phyloP scores from a whole-genome alignment of 257 asterid species.

The Voacanga thouarsii region DNA sequence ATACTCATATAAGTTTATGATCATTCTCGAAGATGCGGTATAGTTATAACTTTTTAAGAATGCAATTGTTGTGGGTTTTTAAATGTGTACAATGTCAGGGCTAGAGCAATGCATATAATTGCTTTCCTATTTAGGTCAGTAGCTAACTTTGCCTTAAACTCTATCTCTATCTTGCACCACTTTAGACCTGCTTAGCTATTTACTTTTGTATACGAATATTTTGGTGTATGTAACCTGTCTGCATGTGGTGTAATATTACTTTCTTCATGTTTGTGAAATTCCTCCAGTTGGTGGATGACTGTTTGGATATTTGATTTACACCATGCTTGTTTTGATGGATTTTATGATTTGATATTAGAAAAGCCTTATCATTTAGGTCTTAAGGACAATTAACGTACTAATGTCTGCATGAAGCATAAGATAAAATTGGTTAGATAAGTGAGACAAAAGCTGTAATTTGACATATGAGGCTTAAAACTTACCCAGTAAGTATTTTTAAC shows the following conservation, averaged over 20 bases:
- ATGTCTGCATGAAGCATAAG: background rate
- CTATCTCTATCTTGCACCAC: background rate
- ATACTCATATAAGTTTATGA: no score
- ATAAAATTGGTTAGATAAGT: background rate
- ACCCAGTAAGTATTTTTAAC: background rate
- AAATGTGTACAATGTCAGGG: background rate
- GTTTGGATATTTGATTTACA: background rate
- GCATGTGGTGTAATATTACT: background rate
- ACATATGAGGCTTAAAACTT: background rate
- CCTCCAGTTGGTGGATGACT: background rate
- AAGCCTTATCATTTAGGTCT: background rate
- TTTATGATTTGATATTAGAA: background rate
- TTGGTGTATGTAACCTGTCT: background rate
- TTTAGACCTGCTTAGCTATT: background rate
- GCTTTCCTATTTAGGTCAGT: background rate
- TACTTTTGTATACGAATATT: background rate
- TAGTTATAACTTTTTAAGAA: background rate
- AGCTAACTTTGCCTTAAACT: background rate
- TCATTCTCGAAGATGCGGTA: background rate
- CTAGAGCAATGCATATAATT: background rate
- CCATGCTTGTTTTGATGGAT: background rate
- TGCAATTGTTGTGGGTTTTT: background rate
- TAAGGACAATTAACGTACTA: background rate
- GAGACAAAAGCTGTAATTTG: background rate
- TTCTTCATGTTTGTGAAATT: background rate